A percentile compares a stretch with the other conserved stretches of the same genome.
These are phyloP conservation scores for Lumnitzera racemosa DNA, from an alignment of 345 rosid genomes.

Conservation along the genomic window DNA sequence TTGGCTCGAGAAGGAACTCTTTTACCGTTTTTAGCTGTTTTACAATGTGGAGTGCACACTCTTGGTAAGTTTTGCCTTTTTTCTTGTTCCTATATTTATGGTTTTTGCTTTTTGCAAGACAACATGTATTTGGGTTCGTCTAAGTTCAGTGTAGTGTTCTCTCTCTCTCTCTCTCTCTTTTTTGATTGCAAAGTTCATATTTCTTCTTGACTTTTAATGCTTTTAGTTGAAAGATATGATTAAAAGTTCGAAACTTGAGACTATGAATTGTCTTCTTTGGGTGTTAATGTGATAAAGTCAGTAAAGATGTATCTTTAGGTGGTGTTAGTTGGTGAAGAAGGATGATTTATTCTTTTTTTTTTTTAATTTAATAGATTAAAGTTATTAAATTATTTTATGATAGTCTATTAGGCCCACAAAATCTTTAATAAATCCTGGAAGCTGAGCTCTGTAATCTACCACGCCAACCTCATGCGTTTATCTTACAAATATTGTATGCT, in stretches of 20 bases:
- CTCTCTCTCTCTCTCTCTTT: not conserved
- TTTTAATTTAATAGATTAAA: conserved; percentile 2
- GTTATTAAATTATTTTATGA: no score
- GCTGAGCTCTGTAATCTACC: not conserved
- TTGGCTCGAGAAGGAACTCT: not conserved
- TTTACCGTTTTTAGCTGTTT: not conserved
- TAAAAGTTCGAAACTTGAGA: not conserved
- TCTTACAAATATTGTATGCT: not conserved
- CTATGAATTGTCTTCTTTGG: conserved; percentile 1
- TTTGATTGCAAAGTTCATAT: not conserved
- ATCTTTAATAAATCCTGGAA: no score
- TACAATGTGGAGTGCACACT: conserved; percentile 30
- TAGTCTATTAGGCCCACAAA: no score
- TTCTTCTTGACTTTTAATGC: not conserved
- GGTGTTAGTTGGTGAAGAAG: no score
- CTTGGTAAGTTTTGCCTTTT: conserved; percentile 27
- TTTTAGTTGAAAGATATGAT: not conserved
- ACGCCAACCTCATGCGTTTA: conserved; percentile 16
- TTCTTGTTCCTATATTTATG: not conserved
- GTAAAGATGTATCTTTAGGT: no score
- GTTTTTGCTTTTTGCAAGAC: conserved; percentile 1
- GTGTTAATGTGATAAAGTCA: no score
- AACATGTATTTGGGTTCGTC: no score
- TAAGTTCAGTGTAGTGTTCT: not conserved
- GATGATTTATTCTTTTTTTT: no score